These are phyloP conservation scores for Hypoxylon sp. DNA, from an alignment of 2,329 filamentous ascomycete genomes.

Conservation along the genomic window DNA sequence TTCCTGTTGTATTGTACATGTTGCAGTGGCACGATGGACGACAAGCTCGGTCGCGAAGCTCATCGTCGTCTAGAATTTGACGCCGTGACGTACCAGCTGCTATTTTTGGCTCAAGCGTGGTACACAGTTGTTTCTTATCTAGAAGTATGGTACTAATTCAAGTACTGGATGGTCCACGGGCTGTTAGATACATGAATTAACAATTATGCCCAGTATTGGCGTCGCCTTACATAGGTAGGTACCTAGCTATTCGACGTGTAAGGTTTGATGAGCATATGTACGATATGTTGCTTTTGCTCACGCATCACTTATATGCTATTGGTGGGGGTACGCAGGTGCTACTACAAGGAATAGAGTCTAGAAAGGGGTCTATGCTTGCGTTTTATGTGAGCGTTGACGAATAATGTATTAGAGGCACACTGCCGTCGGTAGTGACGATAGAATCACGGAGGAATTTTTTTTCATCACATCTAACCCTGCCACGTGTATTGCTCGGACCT, in stretches of 20 bases:
- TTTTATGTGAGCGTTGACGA: background rate
- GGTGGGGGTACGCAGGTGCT: background rate
- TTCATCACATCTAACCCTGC: background rate
- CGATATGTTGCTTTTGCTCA: slow-evolving; percentile 11
- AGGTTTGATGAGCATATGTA: background rate
- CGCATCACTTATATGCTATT: slow-evolving; percentile 12
- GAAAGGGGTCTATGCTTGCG: background rate
- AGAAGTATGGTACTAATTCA: background rate
- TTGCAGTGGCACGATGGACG: slow-evolving; percentile 11
- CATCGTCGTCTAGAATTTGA: slow-evolving; percentile 3
- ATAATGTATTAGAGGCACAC: background rate
- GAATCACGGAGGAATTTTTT: background rate
- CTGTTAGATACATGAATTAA: background rate
- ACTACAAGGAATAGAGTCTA: background rate
- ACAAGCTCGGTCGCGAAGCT: slow-evolving; percentile 7
- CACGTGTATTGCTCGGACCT: background rate
- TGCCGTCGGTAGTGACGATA: background rate
- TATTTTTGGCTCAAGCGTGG: slow-evolving; percentile 7
- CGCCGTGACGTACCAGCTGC: slow-evolving; percentile 1
- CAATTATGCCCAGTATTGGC: background rate
- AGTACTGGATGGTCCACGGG: background rate
- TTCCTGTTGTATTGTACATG: slow-evolving; percentile 28
- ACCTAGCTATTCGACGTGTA: background rate
- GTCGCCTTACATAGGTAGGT: background rate
- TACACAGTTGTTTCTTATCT: background rate